Conservation (phyloP, 192 early-diverging fungal genomes). For the Paraglomus brasilianum region DNA sequence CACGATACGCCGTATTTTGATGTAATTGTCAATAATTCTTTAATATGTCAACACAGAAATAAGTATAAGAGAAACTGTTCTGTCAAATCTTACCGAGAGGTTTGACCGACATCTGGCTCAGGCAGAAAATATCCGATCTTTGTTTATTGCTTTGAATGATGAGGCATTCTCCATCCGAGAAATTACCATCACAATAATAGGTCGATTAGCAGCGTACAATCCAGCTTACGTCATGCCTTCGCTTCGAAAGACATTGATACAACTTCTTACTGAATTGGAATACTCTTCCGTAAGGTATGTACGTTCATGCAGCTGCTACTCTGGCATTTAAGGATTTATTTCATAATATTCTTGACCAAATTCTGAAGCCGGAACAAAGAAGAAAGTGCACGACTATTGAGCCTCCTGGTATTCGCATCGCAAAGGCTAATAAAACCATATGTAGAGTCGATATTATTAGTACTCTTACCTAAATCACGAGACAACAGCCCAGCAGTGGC, state of each 20-base stretch:
- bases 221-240: constrained; percentile 93
- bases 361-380: constrained; percentile 70
- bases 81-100: constrained; percentile 72
- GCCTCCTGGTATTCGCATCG: constrained; percentile 71
- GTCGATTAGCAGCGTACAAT: constrained; percentile 80
- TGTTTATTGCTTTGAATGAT: constrained; percentile 90
- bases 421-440: constrained; percentile 87
- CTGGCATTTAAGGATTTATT: no score
- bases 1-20: neutral
- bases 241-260: constrained; percentile 79
- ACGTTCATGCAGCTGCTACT: neutral
- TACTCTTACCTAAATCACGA: constrained; percentile 78
- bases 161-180: constrained; percentile 87
- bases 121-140: constrained; percentile 83
- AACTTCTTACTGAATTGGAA: constrained; percentile 88
- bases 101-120: constrained; percentile 91
- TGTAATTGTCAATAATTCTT: neutral
- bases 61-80: constrained; percentile 71
- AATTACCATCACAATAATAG: constrained; percentile 80
- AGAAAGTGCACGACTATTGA: constrained; percentile 78
- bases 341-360: neutral
- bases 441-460: constrained; percentile 82
- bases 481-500: constrained; percentile 78
- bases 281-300: constrained; percentile 65
- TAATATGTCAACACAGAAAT: constrained; percentile 52